Evolutionary conservation across 78 protist genomes (phyloP), one percentile per base, ranked within the genome.

Genomic region (Blattamonas nauphoetae): DNA sequence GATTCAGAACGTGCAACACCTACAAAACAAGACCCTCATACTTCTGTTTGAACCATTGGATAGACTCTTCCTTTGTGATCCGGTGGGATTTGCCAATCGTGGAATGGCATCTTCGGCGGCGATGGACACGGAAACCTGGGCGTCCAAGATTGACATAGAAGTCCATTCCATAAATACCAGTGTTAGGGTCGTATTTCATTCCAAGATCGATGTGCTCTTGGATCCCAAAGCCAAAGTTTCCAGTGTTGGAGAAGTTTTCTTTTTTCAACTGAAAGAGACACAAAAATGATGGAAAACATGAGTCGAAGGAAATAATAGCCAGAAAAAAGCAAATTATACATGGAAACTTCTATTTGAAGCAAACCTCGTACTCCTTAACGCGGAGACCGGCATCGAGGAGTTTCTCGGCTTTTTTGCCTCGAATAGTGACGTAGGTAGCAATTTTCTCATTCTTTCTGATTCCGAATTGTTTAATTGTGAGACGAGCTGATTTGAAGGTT

Each of bases 141-240:
- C 90, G 77, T 6, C 41, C 5, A 5, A 81, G 83, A 36, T 5
- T 1, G 29, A 88, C 88, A 41, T 3, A 46, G 88, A 88, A 83
- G 81, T 83, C 88, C 86, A 78, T 78, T 78, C 90, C 90, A 36
- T 46, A 83, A 43, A 88, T 88, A 45, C 90, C n/a, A n/a, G n/a
- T n/a, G n/a, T n/a, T n/a, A n/a, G n/a, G n/a, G n/a, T n/a, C n/a
- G n/a, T n/a, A n/a, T n/a, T n/a, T n/a, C n/a, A n/a, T n/a, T n/a
- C n/a, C n/a, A n/a, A n/a, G n/a, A n/a, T n/a, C n/a, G n/a, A n/a
- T n/a, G n/a, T n/a, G n/a, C n/a, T n/a, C n/a, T n/a, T n/a, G n/a
- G n/a, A n/a, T n/a, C n/a, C n/a, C 90, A 32, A 88, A 88, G 45
- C 90, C 88, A 45, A 88, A 88, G 81, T 11, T 33, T 35, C 90